Evolutionary conservation across 2,329 filamentous ascomycete species (phyloP), one percentile per base, ranked within the genome.

Genomic region (Botrytis hyacinthi): DNA sequence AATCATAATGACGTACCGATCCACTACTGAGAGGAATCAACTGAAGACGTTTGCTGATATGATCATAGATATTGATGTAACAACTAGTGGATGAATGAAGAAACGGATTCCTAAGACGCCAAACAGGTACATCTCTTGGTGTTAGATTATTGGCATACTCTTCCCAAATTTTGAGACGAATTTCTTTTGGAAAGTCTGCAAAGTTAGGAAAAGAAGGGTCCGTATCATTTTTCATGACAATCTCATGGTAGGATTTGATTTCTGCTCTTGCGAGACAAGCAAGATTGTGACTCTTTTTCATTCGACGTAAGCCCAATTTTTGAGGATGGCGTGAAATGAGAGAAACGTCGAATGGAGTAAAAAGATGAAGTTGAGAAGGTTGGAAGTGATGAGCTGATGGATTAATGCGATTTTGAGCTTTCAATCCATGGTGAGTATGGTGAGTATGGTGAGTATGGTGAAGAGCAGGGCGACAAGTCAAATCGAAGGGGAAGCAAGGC

Each of bases 101-200:
- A 26, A n/a, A 26, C 2, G 63, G 26, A 18, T 51, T 67, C 8
- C 32, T 67, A 20, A 67, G 22, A 37, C 63, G 44, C 63, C 63
- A 67, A n/a, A 67, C 44, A 10, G 63, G 63, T 4, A 67, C 20
- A 12, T 67, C 63, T 67, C 63, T 51, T 3, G 63, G 63, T n/a
- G 29, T 20, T 3, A 37, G 7, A n/a, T 48, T 51, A 0, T 51
- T 26, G 4, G 22, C 29, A 35, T 67, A 51, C 2, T 51, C 32
- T 16, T 67, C 46, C 63, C 63, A 67, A n/a, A 67, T 67, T 26
- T 67, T 35, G 2, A 67, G 63, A 14, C 63, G 63, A 40, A 67
- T 35, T 32, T 67, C 63, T 16, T 37, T n/a, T n/a, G 63, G 63
- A 37, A 67, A n/a, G 3, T 40, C 10, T n/a, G 63, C 22, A 18